A percentile compares a stretch with the other conserved stretches of the same genome.
These are phyloP conservation scores for Dictyostelium citrinum DNA, from an alignment of 78 protist species.

Conservation along the genomic window DNA sequence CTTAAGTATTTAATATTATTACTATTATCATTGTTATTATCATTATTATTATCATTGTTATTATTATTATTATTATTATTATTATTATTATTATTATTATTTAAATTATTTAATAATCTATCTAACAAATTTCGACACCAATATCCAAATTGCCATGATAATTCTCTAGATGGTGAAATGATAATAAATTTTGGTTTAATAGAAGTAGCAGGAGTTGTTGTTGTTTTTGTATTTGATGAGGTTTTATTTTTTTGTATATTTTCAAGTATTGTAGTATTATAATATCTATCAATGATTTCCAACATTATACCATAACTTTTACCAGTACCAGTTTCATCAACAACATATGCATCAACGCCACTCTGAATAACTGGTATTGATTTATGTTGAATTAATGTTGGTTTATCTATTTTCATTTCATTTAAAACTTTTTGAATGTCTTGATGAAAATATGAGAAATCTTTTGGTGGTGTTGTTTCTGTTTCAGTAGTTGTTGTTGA, in stretches of 20 bases:
- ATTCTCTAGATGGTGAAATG: conserved; percentile 56
- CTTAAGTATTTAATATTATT: background rate
- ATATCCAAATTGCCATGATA: conserved; percentile 57
- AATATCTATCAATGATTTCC: conserved; percentile 36
- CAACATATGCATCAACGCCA: conserved; percentile 8
- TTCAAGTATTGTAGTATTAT: background rate
- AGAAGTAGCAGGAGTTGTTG: background rate
- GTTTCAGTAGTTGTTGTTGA: background rate
- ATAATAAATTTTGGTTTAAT: conserved; percentile 13
- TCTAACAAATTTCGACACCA: conserved; percentile 20
- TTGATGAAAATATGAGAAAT: background rate
- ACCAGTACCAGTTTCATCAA: conserved; percentile 73
- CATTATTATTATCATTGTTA: background rate
- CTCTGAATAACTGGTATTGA: background rate
- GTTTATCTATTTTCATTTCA: background rate
- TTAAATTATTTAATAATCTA: background rate
- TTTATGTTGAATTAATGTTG: conserved; percentile 44
- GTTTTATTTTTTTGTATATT: background rate
- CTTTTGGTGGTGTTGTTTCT: background rate
- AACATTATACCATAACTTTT: conserved; percentile 32
- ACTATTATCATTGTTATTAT: background rate
- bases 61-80: background rate
- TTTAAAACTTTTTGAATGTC: conserved; percentile 1
- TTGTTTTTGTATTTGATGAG: background rate
- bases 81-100: background rate